Evolutionary conservation across 129 eudicot species (phyloP), one percentile per base, ranked within the genome.

Genomic region (Flaveria sonorensis): DNA sequence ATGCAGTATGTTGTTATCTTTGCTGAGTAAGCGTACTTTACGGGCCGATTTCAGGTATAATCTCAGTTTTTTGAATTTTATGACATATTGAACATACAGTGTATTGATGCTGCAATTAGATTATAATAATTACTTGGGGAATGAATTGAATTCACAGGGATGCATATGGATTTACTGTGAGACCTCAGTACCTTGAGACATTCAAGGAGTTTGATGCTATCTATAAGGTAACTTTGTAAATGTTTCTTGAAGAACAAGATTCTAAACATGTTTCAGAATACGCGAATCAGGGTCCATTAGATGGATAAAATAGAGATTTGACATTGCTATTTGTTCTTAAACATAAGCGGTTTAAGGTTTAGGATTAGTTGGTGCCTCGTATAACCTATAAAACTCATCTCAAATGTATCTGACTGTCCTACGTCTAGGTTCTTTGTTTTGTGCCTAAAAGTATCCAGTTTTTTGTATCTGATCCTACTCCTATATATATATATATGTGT

Each of bases 81-180:
- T 47, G 15, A 47, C 13, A 11, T 48, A n/a, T 3, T n/a, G 23
- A 36, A 51, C 57, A 51, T 53, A n/a, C 7, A 6, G 23, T 19
- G 10, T 56, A 47, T 28, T 52, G 12, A 4, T 2, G 60, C 11
- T 19, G 26, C 18, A 10, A 4, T 32, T 61, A 61, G 9, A 77
- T 26, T 56, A 26, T 23, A 36, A 59, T 68, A 32, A 60, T 68
- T 39, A 62, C 13, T 40, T 71, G 70, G 66, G 73, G 23, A 74
- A 32, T 77, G 79, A 72, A 74, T 52, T 77, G 79, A 69, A 32
- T 77, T 68, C 6, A 61, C 90, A 92, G 98, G 94, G 98, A 94
- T 86, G 85, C 97, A 65, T 94, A 94, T 86, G 98, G 98, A 74
- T 94, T 94, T 83, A 88, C 90, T 81, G 90, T 94, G 81, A 91